Evolutionary conservation across 2,329 filamentous ascomycete genomes (phyloP).

Genomic region (Stagonosporopsis cucurbitacearum): DNA sequence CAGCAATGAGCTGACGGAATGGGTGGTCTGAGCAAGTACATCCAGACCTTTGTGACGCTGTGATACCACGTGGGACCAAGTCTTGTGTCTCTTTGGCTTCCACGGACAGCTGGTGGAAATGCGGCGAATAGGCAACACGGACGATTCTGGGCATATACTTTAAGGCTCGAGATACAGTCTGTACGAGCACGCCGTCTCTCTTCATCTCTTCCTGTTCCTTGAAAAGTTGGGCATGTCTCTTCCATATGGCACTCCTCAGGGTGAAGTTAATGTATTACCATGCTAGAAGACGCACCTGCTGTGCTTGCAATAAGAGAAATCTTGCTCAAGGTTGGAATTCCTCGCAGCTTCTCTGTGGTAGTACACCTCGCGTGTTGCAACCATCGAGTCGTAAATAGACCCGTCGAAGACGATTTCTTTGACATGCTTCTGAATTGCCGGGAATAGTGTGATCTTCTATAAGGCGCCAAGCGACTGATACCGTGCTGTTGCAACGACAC

Average conservation of each 20-base stretch:
- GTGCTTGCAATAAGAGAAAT: conserved; percentile 23
- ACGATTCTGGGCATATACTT: conserved; percentile 34
- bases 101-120: conserved; percentile 27
- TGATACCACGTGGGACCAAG: conserved; percentile 27
- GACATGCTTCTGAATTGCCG: conserved; percentile 34
- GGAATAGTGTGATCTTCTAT: conserved; percentile 34
- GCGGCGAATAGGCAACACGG: conserved; percentile 35
- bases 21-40: conserved; percentile 23
- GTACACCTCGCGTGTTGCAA: conserved; percentile 21
- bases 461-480: conserved; percentile 39
- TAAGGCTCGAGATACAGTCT: conserved; percentile 31
- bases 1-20: conserved; percentile 39
- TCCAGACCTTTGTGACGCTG: neutral
- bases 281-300: conserved; percentile 11
- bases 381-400: conserved; percentile 25
- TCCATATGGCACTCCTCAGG: conserved; percentile 26
- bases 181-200: conserved; percentile 29
- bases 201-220: conserved; percentile 39
- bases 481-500: conserved; percentile 35
- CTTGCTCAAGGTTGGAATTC: conserved; percentile 10
- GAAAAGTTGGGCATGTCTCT: conserved; percentile 32
- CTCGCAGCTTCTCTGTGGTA: conserved; percentile 15
- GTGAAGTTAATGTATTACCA: neutral
- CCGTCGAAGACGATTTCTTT: conserved; percentile 44
- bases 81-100: conserved; percentile 30